A percentile compares a stretch with the other conserved stretches of the same genome.
These are phyloP conservation scores for Platanthera guangdongensis DNA, from an alignment of 106 monocot genomes.

Conservation along the genomic window DNA sequence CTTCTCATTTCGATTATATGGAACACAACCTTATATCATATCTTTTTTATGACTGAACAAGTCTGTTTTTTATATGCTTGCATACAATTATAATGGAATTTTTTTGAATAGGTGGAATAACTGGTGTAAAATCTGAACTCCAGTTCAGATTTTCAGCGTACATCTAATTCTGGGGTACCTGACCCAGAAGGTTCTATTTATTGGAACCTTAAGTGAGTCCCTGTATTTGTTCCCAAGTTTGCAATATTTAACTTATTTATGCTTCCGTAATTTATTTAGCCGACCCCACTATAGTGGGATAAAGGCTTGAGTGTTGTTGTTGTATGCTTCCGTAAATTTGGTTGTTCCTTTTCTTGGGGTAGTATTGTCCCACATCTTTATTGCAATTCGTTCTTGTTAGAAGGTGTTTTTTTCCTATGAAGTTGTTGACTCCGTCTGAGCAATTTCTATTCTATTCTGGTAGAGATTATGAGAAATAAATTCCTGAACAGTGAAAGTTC, in stretches of 20 bases:
- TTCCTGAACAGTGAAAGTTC: no score
- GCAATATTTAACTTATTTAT: not conserved
- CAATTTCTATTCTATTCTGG: not conserved
- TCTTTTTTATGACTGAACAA: conserved; percentile 4
- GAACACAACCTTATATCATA: not conserved
- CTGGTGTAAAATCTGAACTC: conserved; percentile 74
- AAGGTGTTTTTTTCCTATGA: not conserved
- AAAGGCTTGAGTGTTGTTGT: no score
- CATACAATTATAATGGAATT: not conserved
- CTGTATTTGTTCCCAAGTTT: conserved; percentile 1
- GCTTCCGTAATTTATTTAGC: no score
- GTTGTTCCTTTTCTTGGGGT: not conserved
- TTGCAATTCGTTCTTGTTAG: not conserved
- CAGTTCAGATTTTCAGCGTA: conserved; percentile 72
- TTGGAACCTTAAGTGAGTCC: conserved; percentile 88
- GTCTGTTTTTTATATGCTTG: not conserved
- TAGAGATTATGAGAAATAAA: no score
- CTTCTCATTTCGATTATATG: not conserved
- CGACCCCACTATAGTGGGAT: no score
- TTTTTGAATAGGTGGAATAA: conserved; percentile 58
- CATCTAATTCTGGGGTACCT: conserved; percentile 86
- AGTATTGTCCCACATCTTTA: not conserved
- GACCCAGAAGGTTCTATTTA: conserved; percentile 56
- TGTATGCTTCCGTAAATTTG: not conserved
- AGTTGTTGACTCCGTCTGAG: not conserved